These are phyloP conservation scores for Tubosaeta sp. DNA, from an alignment of 768 basidiomycete genomes.

Conservation along the genomic window DNA sequence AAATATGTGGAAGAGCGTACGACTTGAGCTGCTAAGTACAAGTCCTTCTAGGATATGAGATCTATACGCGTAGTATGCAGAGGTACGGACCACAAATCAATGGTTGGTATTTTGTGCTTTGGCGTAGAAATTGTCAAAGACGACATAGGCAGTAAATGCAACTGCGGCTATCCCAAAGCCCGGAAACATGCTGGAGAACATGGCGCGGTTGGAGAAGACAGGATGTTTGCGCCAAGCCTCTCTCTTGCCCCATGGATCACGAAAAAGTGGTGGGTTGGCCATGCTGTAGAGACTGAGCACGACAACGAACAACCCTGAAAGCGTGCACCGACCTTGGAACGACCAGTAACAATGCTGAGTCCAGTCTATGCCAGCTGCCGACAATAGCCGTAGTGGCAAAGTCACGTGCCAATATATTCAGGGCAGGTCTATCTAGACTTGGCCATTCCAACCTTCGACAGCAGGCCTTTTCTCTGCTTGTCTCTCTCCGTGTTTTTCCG, in stretches of 20 bases:
- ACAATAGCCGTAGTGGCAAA: not conserved
- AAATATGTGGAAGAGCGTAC: not conserved
- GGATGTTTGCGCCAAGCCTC: conserved; percentile 91
- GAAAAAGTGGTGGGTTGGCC: conserved; percentile 68
- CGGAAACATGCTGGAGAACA: conserved; percentile 90
- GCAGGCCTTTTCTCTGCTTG: conserved; percentile 27
- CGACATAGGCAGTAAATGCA: conserved; percentile 88
- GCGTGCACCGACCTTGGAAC: conserved; percentile 16
- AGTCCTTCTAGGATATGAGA: not conserved
- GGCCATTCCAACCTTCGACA: conserved; percentile 25
- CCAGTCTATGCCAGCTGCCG: not conserved
- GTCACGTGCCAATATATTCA: conserved; percentile 36
- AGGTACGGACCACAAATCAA: conserved; percentile 5
- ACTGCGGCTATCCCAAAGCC: conserved; percentile 92
- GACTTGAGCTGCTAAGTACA: not conserved
- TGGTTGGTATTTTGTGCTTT: conserved; percentile 33
- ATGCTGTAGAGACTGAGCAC: conserved; percentile 36
- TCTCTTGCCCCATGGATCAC: conserved; percentile 92
- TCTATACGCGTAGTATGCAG: not conserved
- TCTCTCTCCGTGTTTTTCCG: conserved; percentile 28
- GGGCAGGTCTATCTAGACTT: conserved; percentile 55
- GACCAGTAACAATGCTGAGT: conserved; percentile 9
- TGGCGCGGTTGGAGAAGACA: conserved; percentile 81
- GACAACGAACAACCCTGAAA: not conserved
- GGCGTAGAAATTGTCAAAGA: conserved; percentile 69